phyloP scores from a whole-genome alignment of 1,284 basidiomycete species.

The Polyporus tsugae region DNA sequence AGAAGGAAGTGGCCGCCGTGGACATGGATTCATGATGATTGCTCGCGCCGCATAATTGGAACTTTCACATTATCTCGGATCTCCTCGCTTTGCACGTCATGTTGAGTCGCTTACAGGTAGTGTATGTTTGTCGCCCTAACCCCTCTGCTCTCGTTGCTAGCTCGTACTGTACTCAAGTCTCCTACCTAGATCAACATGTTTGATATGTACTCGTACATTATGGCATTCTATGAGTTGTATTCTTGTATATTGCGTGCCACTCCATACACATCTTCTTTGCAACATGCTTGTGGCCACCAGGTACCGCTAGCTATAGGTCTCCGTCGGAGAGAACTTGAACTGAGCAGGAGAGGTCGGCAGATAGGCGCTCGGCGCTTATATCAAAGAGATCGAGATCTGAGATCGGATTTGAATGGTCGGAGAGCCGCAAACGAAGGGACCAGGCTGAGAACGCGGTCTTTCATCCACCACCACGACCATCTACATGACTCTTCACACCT shows the following conservation, averaged over 20 bases:
- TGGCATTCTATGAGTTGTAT: constrained; percentile 31
- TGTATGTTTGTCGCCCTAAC: constrained; percentile 36
- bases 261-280: constrained; percentile 7
- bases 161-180: constrained; percentile 29
- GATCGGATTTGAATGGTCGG: constrained; percentile 24
- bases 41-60: constrained; percentile 13
- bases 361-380: not conserved
- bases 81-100: constrained; percentile 19
- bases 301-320: not conserved
- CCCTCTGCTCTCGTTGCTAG: constrained; percentile 30
- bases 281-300: not conserved
- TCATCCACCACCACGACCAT: constrained; percentile 21
- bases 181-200: constrained; percentile 23
- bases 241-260: constrained; percentile 28
- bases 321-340: constrained; percentile 3
- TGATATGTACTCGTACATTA: constrained; percentile 34
- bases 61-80: constrained; percentile 16
- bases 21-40: constrained; percentile 32
- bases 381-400: constrained; percentile 14
- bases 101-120: constrained; percentile 25
- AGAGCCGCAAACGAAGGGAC: not conserved
- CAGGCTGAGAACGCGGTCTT: constrained; percentile 2
- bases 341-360: constrained; percentile 1
- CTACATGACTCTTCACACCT: constrained; percentile 30
- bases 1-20: constrained; percentile 36